phyloP scores from a whole-genome alignment of 139 green algal genomes.

The Closterium sp. region DNA sequence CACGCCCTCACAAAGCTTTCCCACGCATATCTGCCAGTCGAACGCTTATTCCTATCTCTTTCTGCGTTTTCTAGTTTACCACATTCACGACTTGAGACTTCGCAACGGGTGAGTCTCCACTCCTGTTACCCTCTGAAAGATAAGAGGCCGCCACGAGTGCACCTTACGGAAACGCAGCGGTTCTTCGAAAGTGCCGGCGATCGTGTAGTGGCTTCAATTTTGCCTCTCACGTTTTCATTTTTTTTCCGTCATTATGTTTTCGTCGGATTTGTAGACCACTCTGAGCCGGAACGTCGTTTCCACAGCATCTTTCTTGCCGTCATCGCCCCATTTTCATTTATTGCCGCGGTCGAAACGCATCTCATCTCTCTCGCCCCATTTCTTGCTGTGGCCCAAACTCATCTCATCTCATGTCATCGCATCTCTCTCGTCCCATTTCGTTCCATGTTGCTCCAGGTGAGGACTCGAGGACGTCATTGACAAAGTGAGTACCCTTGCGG shows the following conservation, averaged over 20 bases:
- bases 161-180: neutral
- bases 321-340: no score
- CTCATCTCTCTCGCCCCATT: no score
- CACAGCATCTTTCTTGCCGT: neutral
- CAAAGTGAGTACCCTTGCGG: neutral
- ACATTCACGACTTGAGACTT: neutral
- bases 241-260: neutral
- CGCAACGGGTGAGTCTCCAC: neutral
- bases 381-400: no score
- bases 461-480: conserved; percentile 8
- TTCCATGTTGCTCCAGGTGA: neutral
- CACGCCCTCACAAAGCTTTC: no score
- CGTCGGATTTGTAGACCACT: neutral
- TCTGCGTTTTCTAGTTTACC: neutral
- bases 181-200: neutral
- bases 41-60: neutral
- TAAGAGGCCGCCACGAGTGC: neutral
- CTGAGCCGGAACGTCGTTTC: neutral
- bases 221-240: neutral
- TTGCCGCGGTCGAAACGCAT: no score
- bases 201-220: neutral
- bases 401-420: no score
- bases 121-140: neutral
- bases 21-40: neutral
- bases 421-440: no score